Evolutionary conservation across 257 asterid genomes (phyloP).

Genomic region (Fraxinus anomala): DNA sequence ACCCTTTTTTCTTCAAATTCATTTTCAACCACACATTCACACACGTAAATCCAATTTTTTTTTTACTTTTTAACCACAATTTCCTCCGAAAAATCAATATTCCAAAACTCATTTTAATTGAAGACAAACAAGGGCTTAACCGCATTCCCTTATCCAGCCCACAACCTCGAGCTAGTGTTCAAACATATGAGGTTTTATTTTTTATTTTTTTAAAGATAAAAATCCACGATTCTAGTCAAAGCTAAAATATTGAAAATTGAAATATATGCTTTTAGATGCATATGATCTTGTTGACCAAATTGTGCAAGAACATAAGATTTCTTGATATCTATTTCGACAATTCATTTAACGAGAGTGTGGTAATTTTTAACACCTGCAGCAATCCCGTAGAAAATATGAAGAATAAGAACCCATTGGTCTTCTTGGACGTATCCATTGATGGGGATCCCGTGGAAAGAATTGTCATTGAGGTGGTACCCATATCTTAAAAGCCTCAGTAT

Average conservation of each 20-base stretch:
- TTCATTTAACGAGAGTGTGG: conserved; percentile 20
- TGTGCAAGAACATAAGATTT: conserved; percentile 17
- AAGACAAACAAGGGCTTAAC: background rate
- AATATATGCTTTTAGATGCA: conserved; percentile 6
- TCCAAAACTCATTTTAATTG: too few species aligned
- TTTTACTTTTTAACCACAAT: too few species aligned
- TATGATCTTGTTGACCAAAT: conserved; percentile 22
- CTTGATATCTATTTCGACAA: background rate
- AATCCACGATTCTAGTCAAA: background rate
- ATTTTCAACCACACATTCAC: too few species aligned
- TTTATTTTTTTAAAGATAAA: background rate
- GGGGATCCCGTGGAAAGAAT: conserved; percentile 68
- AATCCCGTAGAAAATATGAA: conserved; percentile 47
- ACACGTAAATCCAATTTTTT: too few species aligned
- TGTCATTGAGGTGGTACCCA: conserved; percentile 65
- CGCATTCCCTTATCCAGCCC: background rate
- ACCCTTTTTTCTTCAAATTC: too few species aligned
- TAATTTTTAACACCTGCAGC: conserved; percentile 19
- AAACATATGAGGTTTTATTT: background rate
- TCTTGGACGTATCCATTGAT: conserved; percentile 76
- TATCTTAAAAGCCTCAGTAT: conserved; percentile 7
- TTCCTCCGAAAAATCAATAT: too few species aligned
- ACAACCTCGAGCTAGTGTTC: background rate
- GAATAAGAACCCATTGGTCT: conserved; percentile 71
- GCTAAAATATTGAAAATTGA: background rate